These are phyloP conservation scores for Neovahlkampfia damariscottae DNA, from an alignment of 78 protist species.

Conservation along the genomic window DNA sequence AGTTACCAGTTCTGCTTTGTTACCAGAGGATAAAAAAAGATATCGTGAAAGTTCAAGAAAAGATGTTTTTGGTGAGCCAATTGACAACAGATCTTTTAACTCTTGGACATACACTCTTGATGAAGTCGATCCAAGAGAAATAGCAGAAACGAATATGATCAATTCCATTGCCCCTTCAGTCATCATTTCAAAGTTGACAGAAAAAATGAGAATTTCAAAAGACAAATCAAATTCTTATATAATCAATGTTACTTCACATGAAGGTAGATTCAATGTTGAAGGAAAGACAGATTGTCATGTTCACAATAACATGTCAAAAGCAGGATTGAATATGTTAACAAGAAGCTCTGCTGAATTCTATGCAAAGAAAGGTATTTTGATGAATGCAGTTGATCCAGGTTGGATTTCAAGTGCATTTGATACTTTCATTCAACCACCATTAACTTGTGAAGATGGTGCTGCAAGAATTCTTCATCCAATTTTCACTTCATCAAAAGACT, in stretches of 20 bases:
- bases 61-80: background rate
- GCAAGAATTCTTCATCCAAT: background rate
- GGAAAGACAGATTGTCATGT: constrained; percentile 68
- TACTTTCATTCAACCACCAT: background rate
- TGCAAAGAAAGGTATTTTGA: constrained; percentile 44
- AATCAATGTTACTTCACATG: constrained; percentile 88
- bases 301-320: constrained; percentile 91
- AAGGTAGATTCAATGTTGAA: constrained; percentile 43
- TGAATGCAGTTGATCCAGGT: constrained; percentile 75
- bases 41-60: background rate
- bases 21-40: background rate
- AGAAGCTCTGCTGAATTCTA: constrained; percentile 52
- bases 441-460: background rate
- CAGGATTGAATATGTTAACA: constrained; percentile 88
- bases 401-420: constrained; percentile 38
- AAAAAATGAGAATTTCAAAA: constrained; percentile 14
- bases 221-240: constrained; percentile 25
- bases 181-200: constrained; percentile 15
- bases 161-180: constrained; percentile 27
- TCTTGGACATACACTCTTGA: constrained; percentile 10
- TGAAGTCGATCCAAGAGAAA: constrained; percentile 39
- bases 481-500: background rate
- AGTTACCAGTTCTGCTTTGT: too few relatives aligned
- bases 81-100: constrained; percentile 13
- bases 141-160: constrained; percentile 3